phyloP scores from a whole-genome alignment of 1,284 basidiomycete species.

The Phellinidium pouzarii region DNA sequence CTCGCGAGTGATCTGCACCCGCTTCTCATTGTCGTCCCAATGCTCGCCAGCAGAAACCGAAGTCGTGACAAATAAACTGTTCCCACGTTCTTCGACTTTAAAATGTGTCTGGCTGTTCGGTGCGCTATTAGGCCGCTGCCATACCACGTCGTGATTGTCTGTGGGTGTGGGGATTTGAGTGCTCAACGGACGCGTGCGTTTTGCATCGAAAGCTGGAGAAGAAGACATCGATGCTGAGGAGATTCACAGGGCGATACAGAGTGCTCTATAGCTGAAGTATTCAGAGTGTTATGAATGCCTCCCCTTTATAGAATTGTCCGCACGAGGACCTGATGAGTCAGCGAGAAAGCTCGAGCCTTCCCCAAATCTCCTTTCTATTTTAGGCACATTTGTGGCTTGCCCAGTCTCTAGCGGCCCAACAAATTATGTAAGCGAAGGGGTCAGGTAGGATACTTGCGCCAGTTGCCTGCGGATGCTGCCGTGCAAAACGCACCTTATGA shows the following conservation, averaged over 20 bases:
- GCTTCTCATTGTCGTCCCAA: conserved; percentile 31
- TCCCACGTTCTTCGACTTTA: conserved; percentile 39
- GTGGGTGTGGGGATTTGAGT: neutral
- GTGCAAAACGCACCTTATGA: too few species aligned
- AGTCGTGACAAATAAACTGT: conserved; percentile 41
- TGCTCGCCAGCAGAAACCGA: conserved; percentile 35
- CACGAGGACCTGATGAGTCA: neutral
- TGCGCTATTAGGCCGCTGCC: neutral
- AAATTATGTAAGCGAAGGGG: too few species aligned
- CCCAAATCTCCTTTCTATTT: too few species aligned
- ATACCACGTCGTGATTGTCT: neutral
- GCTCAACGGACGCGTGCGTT: neutral
- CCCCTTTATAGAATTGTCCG: neutral
- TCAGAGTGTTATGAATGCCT: too few species aligned
- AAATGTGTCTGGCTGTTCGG: conserved; percentile 28
- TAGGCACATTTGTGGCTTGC: too few species aligned
- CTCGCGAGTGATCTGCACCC: conserved; percentile 27
- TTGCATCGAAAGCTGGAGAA: neutral
- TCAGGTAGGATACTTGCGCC: too few species aligned
- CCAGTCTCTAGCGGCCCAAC: too few species aligned
- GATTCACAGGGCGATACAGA: neutral
- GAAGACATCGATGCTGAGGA: neutral
- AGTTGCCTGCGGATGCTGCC: too few species aligned
- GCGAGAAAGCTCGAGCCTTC: too few species aligned
- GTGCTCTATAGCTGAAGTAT: neutral